Percentiles rank a stretch among this genome's conserved stretches.
These are phyloP conservation scores for Spironucleus salmonicida DNA, from an alignment of 208 protist genomes.

Conservation along the genomic window DNA sequence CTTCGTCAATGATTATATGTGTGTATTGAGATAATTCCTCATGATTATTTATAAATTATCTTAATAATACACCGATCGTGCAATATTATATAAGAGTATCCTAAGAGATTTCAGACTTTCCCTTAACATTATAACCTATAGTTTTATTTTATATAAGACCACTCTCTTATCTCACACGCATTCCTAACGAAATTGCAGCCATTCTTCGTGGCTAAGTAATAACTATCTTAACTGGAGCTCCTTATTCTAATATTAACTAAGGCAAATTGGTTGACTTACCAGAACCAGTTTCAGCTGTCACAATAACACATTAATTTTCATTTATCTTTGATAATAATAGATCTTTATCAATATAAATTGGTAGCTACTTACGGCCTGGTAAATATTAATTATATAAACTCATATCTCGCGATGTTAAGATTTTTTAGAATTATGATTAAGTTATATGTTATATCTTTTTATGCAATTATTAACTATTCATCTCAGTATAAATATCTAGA, in stretches of 20 bases:
- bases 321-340: not conserved
- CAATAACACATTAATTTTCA: not conserved
- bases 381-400: not conserved
- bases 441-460: not conserved
- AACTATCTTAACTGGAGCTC: not conserved
- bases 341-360: not conserved
- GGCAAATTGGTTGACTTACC: not conserved
- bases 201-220: not conserved
- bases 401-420: not conserved
- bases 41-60: not conserved
- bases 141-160: not conserved
- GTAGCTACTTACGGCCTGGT: not conserved
- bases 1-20: not conserved
- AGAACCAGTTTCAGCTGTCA: not conserved
- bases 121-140: not conserved
- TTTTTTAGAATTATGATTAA: not conserved
- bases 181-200: not conserved
- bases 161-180: not conserved
- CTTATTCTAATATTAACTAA: not conserved
- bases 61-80: not conserved
- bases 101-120: not conserved
- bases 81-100: not conserved
- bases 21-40: not conserved
- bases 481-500: not conserved
- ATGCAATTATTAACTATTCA: not conserved